phyloP scores from a whole-genome alignment of 148 eudicot genomes.

The Vaccinium darrowii region DNA sequence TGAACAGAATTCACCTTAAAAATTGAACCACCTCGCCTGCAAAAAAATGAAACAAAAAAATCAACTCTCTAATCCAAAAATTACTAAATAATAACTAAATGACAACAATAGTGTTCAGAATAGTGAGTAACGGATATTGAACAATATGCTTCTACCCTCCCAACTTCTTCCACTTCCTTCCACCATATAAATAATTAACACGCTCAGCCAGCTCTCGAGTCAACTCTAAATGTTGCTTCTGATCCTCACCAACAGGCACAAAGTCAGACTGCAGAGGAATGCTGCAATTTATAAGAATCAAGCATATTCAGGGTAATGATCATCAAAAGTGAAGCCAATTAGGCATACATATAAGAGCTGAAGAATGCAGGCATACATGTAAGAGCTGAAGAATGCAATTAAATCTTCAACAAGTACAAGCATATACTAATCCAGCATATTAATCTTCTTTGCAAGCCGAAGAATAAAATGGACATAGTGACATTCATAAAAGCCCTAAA shows the following conservation, averaged over 20 bases:
- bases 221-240: slow-evolving; percentile 96
- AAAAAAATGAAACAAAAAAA: slow-evolving; percentile 23
- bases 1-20: slow-evolving; percentile 62
- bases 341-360: not conserved
- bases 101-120: not conserved
- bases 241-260: slow-evolving; percentile 99
- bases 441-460: not conserved
- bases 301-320: slow-evolving; percentile 49
- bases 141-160: slow-evolving; percentile 71
- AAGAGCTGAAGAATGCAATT: not conserved
- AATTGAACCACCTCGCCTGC: slow-evolving; percentile 88
- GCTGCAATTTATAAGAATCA: slow-evolving; percentile 58
- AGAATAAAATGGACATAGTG: not conserved
- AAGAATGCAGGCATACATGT: not conserved
- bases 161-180: slow-evolving; percentile 98
- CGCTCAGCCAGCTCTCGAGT: slow-evolving; percentile 95
- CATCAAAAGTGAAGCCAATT: slow-evolving; percentile 8
- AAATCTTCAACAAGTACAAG: not conserved
- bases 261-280: slow-evolving; percentile 95
- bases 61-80: not conserved
- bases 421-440: slow-evolving; percentile 6
- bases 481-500: not conserved
- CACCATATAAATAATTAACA: slow-evolving; percentile 84
- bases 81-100: not conserved
- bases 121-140: not conserved